Evolutionary conservation across 148 eudicot species (phyloP), one percentile per base, ranked within the genome.

Genomic region (Nepenthes mirabilis): DNA sequence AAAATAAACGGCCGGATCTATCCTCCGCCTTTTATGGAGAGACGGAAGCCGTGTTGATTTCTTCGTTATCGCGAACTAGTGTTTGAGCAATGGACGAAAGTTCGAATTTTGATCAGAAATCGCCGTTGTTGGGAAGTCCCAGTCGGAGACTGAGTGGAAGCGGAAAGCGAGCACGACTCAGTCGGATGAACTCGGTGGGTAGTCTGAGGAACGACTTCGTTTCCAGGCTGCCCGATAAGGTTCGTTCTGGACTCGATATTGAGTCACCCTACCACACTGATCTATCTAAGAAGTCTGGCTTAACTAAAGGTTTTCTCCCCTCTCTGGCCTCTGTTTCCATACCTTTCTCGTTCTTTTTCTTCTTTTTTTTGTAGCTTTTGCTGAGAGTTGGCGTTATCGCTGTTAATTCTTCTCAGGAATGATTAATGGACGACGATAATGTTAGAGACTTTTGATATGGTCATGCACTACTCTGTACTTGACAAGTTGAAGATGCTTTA

Each of bases 131-230:
- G 36, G 61, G 48, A 37, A 55, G 72, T 43, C 61, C 55, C 43
- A 40, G n/a, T 33, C 48, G 60, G 40, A 64, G 59, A 65, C 65
- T 70, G 33, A 72, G 67, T 11, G 56, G 70, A 33, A 73, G 73
- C 47, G 66, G 77, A 14, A 57, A 71, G 34, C 48, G 67, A 6
- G 47, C 60, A 1, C 59, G 62, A 34, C 45, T 82, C 47, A 67
- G 68, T 59, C 84, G 96, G 33, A 65, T 77, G 51, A 70, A 85
- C 72, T 91, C 98, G 23, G 82, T 85, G 1, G 85, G 68, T 63
- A 72, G 94, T 5, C 65, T 91, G 14, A 75, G 81, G 9, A 69
- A 37, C 47, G 90, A 86, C 1, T 88, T 91, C 70, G 52, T 86
- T 8, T 34, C 90, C 0, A 70, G 78, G 52, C 71, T 88, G 65